phyloP scores from a whole-genome alignment of 2,329 filamentous ascomycete genomes.

The Pyrenophora seminiperda region DNA sequence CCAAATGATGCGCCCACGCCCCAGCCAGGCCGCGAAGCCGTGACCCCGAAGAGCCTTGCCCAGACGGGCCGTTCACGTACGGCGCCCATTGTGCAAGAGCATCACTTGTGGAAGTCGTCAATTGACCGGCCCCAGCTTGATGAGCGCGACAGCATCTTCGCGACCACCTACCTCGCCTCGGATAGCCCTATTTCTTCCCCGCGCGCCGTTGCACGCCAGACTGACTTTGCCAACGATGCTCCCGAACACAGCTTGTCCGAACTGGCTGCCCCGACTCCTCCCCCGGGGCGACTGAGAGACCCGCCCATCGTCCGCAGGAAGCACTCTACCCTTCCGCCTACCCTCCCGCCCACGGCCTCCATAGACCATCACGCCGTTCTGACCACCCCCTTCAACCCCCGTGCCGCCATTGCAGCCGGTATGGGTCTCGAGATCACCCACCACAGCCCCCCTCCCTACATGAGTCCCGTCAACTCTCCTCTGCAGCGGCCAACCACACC shows the following conservation, averaged over 20 bases:
- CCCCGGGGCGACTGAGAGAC: slow-evolving; percentile 42
- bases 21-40: slow-evolving; percentile 20
- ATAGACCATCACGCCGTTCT: slow-evolving; percentile 41
- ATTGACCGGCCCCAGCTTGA: slow-evolving; percentile 59
- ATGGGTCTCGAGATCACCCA: slow-evolving; percentile 30
- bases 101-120: slow-evolving; percentile 43
- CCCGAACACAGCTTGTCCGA: slow-evolving; percentile 31
- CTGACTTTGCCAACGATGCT: slow-evolving; percentile 34
- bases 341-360: slow-evolving; percentile 29
- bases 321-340: slow-evolving; percentile 31
- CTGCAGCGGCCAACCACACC: slow-evolving; percentile 41
- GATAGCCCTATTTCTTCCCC: slow-evolving; percentile 53
- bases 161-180: slow-evolving; percentile 63
- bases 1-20: slow-evolving; percentile 28
- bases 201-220: slow-evolving; percentile 35
- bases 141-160: slow-evolving; percentile 68
- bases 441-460: slow-evolving; percentile 45
- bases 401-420: slow-evolving; percentile 19
- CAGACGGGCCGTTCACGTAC: slow-evolving; percentile 49
- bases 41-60: slow-evolving; percentile 44
- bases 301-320: slow-evolving; percentile 40
- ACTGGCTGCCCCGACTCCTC: slow-evolving; percentile 38
- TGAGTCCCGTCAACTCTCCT: slow-evolving; percentile 47
- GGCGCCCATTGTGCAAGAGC: slow-evolving; percentile 41
- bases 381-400: slow-evolving; percentile 42